These are phyloP conservation scores for Arthroderma sp. DNA, from an alignment of 2,329 filamentous ascomycete genomes.

Conservation along the genomic window DNA sequence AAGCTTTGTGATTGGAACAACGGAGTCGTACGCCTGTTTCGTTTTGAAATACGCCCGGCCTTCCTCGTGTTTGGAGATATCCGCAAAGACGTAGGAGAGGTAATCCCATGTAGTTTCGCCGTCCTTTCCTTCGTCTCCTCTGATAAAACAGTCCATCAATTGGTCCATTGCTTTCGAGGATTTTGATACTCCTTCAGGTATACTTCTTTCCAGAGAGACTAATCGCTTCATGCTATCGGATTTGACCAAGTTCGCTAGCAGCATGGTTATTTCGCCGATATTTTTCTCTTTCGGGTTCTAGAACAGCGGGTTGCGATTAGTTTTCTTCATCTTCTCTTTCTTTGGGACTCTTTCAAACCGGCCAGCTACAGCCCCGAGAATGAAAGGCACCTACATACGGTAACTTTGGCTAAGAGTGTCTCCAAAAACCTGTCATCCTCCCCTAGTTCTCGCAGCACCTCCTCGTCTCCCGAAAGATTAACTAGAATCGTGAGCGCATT, in stretches of 20 bases:
- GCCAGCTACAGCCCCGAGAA: too few species aligned
- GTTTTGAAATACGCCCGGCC: slow-evolving; percentile 63
- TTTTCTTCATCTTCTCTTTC: too few species aligned
- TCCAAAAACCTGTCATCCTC: slow-evolving; percentile 73
- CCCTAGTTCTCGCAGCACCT: slow-evolving; percentile 59
- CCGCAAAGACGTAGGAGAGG: slow-evolving; percentile 84
- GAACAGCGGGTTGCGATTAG: neutral
- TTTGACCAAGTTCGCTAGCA: slow-evolving; percentile 84
- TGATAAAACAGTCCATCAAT: slow-evolving; percentile 89
- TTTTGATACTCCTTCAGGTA: slow-evolving; percentile 57
- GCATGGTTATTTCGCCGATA: slow-evolving; percentile 76
- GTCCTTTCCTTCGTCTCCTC: slow-evolving; percentile 58
- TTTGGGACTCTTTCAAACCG: too few species aligned
- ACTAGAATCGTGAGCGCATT: slow-evolving; percentile 68
- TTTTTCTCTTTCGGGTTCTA: slow-evolving; percentile 53
- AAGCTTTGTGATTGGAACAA: slow-evolving; percentile 84
- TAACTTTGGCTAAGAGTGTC: slow-evolving; percentile 56
- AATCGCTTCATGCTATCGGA: slow-evolving; percentile 58
- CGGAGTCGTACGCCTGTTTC: slow-evolving; percentile 60
- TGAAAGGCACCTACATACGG: slow-evolving; percentile 47
- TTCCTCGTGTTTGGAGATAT: slow-evolving; percentile 69
- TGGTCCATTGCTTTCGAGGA: slow-evolving; percentile 72
- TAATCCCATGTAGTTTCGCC: slow-evolving; percentile 58
- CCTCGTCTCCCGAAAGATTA: slow-evolving; percentile 72
- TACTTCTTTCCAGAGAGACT: slow-evolving; percentile 51